Base-by-base conservation (phyloP, 2,329 filamentous ascomycete species). In the Mycosphaerella sp. region DNA sequence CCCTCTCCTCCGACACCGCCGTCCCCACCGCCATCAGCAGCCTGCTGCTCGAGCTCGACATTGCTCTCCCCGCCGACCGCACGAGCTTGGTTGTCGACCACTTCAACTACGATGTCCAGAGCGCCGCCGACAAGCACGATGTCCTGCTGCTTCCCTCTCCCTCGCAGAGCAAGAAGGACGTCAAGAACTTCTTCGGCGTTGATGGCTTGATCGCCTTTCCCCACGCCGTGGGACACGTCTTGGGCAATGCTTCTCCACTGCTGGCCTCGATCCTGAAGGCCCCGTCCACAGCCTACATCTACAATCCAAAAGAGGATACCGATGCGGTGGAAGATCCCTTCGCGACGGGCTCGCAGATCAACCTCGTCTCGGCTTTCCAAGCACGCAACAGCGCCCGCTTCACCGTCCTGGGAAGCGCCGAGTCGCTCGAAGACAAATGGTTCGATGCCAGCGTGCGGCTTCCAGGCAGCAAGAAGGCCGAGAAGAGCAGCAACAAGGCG, bases 331-430 rank as follows among this genome's bases (percentile, higher is more conserved):
- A 94, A 59, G 90, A 96, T 55, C 79, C 89, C 41, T 95, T 94
- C 66, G 89, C 86, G 25, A 84, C 85, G 49, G 93, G 93, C 42
- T 75, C 78, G 63, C 93, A 98, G 75, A 76, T 98, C 57, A 81
- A 82, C 39, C 77, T 98, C 17, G 54, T 95, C n/a, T 89, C 89
- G 12, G 79, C 85, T 9, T 75, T 95, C 70, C 93, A 98, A 74
- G 89, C 88, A 27, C 85, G 89, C 70, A 97, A 97, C 76, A 94
- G 87, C 49, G 93, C 93, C 6, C 86, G 93, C 53, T 80, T 98
- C 65, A 85, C 86, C 32, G 79, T 98, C 16, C 73, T 97, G 36
- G 91, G 90, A 50, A 87, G 89, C 25, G 84, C 84, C 27, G 93
- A 96, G 72, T 82, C 91, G 73, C 77, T 98, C 56, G 82, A 89